Evolutionary conservation across 1,139 yeast genomes (phyloP).

Genomic region (Suhomyces panamericanus): DNA sequence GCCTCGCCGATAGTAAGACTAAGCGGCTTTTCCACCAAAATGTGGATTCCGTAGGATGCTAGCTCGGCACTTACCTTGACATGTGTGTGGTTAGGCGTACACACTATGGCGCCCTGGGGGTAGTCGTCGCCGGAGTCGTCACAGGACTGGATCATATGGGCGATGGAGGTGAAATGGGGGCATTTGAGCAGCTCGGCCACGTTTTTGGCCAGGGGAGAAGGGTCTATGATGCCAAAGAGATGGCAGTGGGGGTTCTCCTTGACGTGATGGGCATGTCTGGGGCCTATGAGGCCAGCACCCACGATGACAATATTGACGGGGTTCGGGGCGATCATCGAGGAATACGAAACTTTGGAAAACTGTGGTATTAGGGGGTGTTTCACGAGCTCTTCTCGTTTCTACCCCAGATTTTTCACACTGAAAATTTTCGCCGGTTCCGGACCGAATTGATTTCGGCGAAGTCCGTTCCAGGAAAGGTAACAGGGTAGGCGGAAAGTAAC

Average conservation of each 20-base stretch:
- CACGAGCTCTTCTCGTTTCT: not conserved
- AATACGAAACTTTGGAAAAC: not conserved
- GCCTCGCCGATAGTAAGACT: constrained; percentile 35
- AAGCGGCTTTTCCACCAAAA: constrained; percentile 42
- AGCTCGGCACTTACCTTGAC: constrained; percentile 33
- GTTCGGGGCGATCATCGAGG: constrained; percentile 18
- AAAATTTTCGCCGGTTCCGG: constrained; percentile 7
- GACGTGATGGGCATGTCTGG: constrained; percentile 43
- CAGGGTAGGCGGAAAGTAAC: too few relatives aligned
- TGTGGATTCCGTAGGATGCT: constrained; percentile 35
- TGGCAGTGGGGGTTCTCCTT: constrained; percentile 25
- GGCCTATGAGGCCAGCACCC: constrained; percentile 47
- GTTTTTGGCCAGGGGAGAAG: constrained; percentile 24
- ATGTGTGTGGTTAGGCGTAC: constrained; percentile 45
- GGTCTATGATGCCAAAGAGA: constrained; percentile 40
- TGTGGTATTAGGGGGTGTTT: not conserved
- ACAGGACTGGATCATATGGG: constrained; percentile 31
- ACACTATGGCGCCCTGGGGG: constrained; percentile 42
- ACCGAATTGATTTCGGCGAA: constrained; percentile 1
- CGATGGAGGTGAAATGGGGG: constrained; percentile 29
- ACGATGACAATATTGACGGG: constrained; percentile 27
- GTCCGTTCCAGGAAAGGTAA: not conserved
- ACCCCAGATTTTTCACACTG: constrained; percentile 7
- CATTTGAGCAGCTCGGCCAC: constrained; percentile 31
- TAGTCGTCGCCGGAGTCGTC: constrained; percentile 17